Evolutionary conservation across 768 basidiomycete genomes (phyloP), one percentile per base, ranked within the genome.

Genomic region (Ramaria sp.): DNA sequence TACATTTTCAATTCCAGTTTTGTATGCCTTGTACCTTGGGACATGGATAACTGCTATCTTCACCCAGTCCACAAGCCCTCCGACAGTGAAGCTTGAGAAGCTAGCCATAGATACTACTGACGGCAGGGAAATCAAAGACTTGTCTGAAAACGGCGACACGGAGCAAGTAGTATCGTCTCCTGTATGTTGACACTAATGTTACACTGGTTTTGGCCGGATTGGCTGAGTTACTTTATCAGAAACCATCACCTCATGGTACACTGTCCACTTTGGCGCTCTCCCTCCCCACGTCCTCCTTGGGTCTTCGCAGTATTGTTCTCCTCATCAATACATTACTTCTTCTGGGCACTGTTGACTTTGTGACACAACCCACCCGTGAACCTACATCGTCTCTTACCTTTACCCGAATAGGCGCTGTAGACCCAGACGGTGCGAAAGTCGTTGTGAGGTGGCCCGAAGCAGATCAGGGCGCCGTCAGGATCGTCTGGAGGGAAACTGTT

Each of bases 341-440:
- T 27, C 59, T 67, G 27, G 60, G 69, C 50, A 65, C 67, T 5
- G 59, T 68, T 33, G 87, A 91, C 64, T 76, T 82, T 60, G 69
- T 76, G 48, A 61, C 72, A 20, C 72, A 78, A 1, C 86, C 88
- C 3, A 73, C 78, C 62, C 65, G 81, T 55, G 79, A 82, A 64
- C 63, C 77, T 47, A 80, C 82, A 15, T 39, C 68, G 9, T 74
- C 78, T 63, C 77, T 87, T 59, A 68, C 72, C 12, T 91, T 85
- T 67, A 79, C 81, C 2, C 78, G 88, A 51, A 71, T 88, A 55
- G 88, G 88, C 15, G 85, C 85, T 2, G 76, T 89, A 56, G 78
- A 82, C 61, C 79, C 82, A 3, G 78, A 82, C 62, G 70, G 72
- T 45, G 82, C 72, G 59, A 88, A 86, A 66, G 72, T 89, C 43